Evolutionary conservation across 345 rosid genomes (phyloP).

Genomic region (Dipteronia dyeriana): DNA sequence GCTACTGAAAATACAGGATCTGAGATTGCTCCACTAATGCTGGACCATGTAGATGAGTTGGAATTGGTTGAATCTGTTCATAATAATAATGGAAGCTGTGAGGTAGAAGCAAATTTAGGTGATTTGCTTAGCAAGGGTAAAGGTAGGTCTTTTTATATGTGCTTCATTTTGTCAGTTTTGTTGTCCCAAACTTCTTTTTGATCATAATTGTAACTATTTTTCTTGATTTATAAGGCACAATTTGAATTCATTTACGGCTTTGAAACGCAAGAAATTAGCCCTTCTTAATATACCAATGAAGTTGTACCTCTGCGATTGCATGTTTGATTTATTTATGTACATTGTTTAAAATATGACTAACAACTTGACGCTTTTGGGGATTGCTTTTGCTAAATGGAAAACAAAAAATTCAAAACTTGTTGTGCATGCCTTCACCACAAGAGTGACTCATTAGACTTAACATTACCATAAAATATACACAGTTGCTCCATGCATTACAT

Average conservation of each 20-base stretch:
- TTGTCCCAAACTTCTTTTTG: not conserved
- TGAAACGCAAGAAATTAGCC: no score
- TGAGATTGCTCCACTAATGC: conserved; percentile 37
- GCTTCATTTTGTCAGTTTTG: conserved; percentile 13
- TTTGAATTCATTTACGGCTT: not conserved
- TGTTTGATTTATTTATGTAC: not conserved
- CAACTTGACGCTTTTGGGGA: not conserved
- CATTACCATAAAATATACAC: not conserved
- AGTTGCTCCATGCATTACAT: no score
- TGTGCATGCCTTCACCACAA: not conserved
- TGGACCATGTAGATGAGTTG: conserved; percentile 10
- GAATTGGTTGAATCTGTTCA: conserved; percentile 24
- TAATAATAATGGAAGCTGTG: conserved; percentile 32
- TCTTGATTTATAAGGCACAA: not conserved
- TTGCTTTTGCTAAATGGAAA: not conserved
- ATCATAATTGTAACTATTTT: not conserved
- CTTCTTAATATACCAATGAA: not conserved
- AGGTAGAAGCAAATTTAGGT: conserved; percentile 22
- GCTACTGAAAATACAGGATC: conserved; percentile 27
- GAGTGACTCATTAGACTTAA: not conserved
- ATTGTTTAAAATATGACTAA: not conserved
- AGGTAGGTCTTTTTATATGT: conserved; percentile 8
- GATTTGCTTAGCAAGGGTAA: conserved; percentile 29
- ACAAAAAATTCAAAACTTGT: not conserved
- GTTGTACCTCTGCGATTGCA: not conserved